phyloP scores from a whole-genome alignment of 1,284 basidiomycete genomes.

The Quambalaria eucalypti region DNA sequence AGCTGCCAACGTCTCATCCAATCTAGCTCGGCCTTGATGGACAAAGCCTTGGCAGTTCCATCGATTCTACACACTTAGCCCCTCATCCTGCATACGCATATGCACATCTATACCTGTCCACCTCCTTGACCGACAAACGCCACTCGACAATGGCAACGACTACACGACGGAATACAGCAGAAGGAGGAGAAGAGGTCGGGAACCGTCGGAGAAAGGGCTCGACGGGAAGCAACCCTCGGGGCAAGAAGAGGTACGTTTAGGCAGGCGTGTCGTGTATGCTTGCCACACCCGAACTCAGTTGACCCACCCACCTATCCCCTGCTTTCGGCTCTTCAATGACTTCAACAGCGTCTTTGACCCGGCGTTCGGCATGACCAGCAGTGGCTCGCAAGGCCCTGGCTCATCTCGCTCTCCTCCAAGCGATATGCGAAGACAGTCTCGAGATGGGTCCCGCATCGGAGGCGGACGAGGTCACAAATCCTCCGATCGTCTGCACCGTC shows the following conservation, averaged over 20 bases:
- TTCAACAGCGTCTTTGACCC: background rate
- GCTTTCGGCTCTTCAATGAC: background rate
- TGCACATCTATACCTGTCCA: background rate
- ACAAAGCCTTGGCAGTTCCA: background rate
- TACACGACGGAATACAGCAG: background rate
- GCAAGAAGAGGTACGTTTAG: background rate
- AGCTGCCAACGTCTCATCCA: background rate
- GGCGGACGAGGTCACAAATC: conserved; percentile 21
- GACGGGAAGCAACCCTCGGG: background rate
- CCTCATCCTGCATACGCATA: background rate
- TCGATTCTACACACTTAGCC: background rate
- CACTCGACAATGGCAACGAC: background rate
- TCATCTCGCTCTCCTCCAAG: background rate
- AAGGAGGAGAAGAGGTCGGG: background rate
- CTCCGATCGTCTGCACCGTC: conserved; percentile 23
- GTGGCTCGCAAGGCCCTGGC: background rate
- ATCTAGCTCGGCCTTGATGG: background rate
- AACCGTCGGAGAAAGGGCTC: background rate
- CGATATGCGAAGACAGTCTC: background rate
- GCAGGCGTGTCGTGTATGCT: no score
- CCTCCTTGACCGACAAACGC: background rate
- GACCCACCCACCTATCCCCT: background rate
- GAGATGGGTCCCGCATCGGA: background rate
- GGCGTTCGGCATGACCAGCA: conserved; percentile 1
- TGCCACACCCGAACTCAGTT: background rate